A percentile compares a stretch with the other conserved stretches of the same genome.
phyloP scores from a whole-genome alignment of 2,329 filamentous ascomycete genomes.

The Alternaria sp. region DNA sequence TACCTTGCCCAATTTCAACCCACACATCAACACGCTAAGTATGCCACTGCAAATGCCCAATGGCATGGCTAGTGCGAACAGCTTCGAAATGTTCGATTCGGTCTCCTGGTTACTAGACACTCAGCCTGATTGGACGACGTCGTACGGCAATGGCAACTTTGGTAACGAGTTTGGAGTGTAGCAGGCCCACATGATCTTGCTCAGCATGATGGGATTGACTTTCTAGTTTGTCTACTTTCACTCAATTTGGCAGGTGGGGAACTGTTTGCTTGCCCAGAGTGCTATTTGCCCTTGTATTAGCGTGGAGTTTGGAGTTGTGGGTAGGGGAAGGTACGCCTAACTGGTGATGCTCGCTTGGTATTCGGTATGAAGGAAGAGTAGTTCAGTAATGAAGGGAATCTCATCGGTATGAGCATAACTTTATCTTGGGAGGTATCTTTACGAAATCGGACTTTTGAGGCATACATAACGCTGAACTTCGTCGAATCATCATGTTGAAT shows the following conservation, averaged over 20 bases:
- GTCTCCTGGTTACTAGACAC: constrained; percentile 94
- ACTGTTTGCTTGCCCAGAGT: not conserved
- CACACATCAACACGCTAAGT: constrained; percentile 49
- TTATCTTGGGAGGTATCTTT: not conserved
- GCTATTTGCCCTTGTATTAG: not conserved
- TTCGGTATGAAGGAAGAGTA: not conserved
- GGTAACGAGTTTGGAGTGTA: constrained; percentile 42
- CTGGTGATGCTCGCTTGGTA: not conserved
- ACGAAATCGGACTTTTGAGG: not conserved
- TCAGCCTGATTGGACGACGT: constrained; percentile 49
- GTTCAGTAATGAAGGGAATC: not conserved
- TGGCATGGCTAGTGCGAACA: constrained; percentile 49
- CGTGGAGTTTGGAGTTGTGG: constrained; percentile 1
- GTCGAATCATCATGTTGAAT: not conserved
- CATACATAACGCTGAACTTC: not conserved
- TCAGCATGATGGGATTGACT: not conserved
- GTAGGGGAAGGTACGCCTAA: not conserved
- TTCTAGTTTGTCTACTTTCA: not conserved
- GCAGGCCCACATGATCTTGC: not conserved
- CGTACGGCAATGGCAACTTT: constrained; percentile 34
- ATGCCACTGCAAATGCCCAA: constrained; percentile 68
- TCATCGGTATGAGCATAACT: not conserved
- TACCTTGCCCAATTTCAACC: constrained; percentile 44
- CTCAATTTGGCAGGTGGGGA: not conserved
- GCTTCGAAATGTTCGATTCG: constrained; percentile 80